Conservation (phyloP, 352 stramenopile genomes). For the Phytophthora sp. region DNA sequence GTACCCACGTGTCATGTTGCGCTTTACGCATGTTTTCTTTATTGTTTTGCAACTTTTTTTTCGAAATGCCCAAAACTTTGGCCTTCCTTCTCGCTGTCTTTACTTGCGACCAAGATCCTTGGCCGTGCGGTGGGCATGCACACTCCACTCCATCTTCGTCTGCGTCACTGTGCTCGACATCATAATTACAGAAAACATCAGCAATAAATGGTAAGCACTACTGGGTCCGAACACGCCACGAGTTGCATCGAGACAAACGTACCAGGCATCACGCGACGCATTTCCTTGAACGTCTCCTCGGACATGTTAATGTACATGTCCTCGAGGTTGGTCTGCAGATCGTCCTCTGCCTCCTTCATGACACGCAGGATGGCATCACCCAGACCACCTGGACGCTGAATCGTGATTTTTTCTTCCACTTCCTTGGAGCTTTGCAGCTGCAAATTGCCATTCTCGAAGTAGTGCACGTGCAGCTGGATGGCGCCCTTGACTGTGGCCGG, state of each 20-base stretch:
- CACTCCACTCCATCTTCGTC: conserved; percentile 90
- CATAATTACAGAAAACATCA: conserved; percentile 3
- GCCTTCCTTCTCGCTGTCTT: conserved; percentile 13
- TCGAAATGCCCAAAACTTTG: too few relatives aligned
- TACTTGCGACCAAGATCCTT: conserved; percentile 80
- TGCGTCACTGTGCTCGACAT: conserved; percentile 86
- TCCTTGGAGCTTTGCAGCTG: conserved; percentile 89
- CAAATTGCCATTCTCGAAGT: conserved; percentile 97
- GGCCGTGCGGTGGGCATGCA: conserved; percentile 84
- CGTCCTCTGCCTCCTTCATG: conserved; percentile 85
- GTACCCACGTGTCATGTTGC: conserved; percentile 16
- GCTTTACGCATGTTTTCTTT: conserved; percentile 18
- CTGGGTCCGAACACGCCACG: too few relatives aligned
- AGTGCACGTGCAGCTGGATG: conserved; percentile 92
- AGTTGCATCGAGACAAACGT: too few relatives aligned
- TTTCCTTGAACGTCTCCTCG: conserved; percentile 94
- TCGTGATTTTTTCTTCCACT: conserved; percentile 62
- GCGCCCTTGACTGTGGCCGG: conserved; percentile 55
- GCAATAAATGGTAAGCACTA: too few relatives aligned
- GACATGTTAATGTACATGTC: conserved; percentile 97
- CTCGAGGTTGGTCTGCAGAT: conserved; percentile 89
- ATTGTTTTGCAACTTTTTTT: conserved; percentile 13
- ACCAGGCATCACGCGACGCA: conserved; percentile 94
- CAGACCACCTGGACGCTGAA: conserved; percentile 47
- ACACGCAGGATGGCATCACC: conserved; percentile 71